Percentiles rank a stretch among this genome's conserved stretches.
Evolutionary conservation across 2,329 filamentous ascomycete species (phyloP).

Genomic region (Aspergillus amoenus): DNA sequence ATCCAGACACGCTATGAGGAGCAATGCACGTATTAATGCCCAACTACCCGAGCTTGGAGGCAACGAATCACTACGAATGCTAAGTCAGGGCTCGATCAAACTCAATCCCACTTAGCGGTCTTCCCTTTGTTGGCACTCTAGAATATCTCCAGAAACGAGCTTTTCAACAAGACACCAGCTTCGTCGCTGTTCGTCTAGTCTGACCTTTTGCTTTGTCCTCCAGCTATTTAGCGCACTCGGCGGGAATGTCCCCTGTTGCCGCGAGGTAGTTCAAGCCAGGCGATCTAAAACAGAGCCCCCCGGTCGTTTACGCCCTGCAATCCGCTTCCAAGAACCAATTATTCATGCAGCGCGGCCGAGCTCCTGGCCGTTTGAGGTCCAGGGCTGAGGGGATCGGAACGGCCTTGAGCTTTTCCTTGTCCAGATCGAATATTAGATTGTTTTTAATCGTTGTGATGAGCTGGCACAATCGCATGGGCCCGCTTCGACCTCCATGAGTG

Average conservation of each 20-base stretch:
- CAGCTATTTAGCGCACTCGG: not conserved
- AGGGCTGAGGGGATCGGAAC: conserved; percentile 18
- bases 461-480: conserved; percentile 28
- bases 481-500: conserved; percentile 21
- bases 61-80: conserved; percentile 32
- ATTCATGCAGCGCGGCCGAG: conserved; percentile 33
- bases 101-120: conserved; percentile 6
- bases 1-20: conserved; percentile 14
- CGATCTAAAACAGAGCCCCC: conserved; percentile 5
- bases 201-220: conserved; percentile 1
- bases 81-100: conserved; percentile 16
- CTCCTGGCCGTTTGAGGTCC: conserved; percentile 19
- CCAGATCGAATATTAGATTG: conserved; percentile 10
- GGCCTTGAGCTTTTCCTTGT: conserved; percentile 9
- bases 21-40: conserved; percentile 43
- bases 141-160: not conserved
- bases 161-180: not conserved
- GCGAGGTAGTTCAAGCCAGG: not conserved
- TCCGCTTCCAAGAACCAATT: conserved; percentile 16
- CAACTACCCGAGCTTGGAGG: conserved; percentile 39
- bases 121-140: conserved; percentile 27
- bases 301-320: conserved; percentile 17
- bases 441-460: conserved; percentile 28
- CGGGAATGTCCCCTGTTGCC: conserved; percentile 1
- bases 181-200: not conserved